These are phyloP conservation scores for Raphanus sativus DNA, from an alignment of 345 rosid genomes.

Conservation along the genomic window DNA sequence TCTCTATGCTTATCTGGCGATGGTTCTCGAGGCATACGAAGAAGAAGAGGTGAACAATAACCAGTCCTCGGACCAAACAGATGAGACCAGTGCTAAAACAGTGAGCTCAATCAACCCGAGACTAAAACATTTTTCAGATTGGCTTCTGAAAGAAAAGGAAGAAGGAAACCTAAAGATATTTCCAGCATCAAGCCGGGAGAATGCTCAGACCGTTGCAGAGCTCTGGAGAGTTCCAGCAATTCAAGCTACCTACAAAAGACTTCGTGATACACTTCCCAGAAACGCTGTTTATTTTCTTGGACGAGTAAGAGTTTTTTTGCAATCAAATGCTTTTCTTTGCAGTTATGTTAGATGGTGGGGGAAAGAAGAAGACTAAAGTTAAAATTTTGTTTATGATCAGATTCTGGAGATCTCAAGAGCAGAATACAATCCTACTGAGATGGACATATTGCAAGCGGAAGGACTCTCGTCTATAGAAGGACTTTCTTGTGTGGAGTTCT, in stretches of 20 bases:
- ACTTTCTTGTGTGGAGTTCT: slow-evolving; percentile 71
- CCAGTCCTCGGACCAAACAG: slow-evolving; percentile 39
- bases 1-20: slow-evolving; percentile 68
- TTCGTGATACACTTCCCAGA: slow-evolving; percentile 69
- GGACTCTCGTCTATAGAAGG: slow-evolving; percentile 68
- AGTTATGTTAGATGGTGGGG: too few species aligned
- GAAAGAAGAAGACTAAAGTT: too few species aligned
- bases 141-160: slow-evolving; percentile 63
- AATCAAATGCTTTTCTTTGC: slow-evolving; percentile 9
- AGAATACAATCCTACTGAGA: slow-evolving; percentile 72
- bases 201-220: slow-evolving; percentile 62
- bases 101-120: slow-evolving; percentile 51
- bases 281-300: slow-evolving; percentile 79
- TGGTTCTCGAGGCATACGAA: slow-evolving; percentile 66
- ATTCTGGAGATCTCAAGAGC: slow-evolving; percentile 71
- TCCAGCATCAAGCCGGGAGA: slow-evolving; percentile 62
- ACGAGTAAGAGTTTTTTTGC: slow-evolving; percentile 56
- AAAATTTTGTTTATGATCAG: slow-evolving; percentile 39
- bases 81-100: slow-evolving; percentile 38
- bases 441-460: slow-evolving; percentile 81
- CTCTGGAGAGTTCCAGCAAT: slow-evolving; percentile 74
- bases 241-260: slow-evolving; percentile 76
- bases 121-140: slow-evolving; percentile 66
- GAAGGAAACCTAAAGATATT: slow-evolving; percentile 78
- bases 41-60: slow-evolving; percentile 52